Evolutionary conservation across 78 protist genomes (phyloP), one percentile per base, ranked within the genome.

Genomic region (Emiliania huxleyi): DNA sequence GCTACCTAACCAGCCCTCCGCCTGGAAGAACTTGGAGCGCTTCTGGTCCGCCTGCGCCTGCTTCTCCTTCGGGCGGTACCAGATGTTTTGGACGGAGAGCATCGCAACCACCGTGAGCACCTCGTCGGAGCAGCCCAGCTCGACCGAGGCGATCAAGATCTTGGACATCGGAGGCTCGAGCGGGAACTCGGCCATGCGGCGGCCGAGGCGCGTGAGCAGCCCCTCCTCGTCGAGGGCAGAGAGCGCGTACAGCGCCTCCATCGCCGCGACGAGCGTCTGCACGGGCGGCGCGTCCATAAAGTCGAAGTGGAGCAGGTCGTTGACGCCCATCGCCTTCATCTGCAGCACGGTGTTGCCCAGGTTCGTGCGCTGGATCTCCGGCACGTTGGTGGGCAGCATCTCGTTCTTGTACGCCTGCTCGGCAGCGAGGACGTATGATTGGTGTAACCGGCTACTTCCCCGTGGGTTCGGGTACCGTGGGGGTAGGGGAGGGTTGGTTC

Each of bases 361-460:
- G 95, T 99, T 99, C 40, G 99, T 97, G 43, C 99, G 96, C 94
- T 99, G 99, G 83, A 99, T 98, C 77, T 99, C 99, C 29, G 99
- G 99, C 35, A 98, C 97, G 2, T 93, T 93, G 56, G 96, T 91
- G 11, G 95, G 95, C 35, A 97, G 96, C 99, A 99, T 98, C 84
- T 99, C 99, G 55, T 96, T 95, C 44, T 97, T 92, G 97, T 85
- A 99, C 4, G 99, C 99, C 2, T 69, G 29, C 91, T 98, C 99
- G 3, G 99, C 99, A 98, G 98, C 99, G 56, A 99, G 94, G 5
- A 99, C 98, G 91, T 94, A 98, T n/a, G n/a, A n/a, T n/a, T n/a
- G n/a, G n/a, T n/a, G n/a, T n/a, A n/a, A n/a, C n/a, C n/a, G n/a
- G n/a, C n/a, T n/a, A n/a, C n/a, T n/a, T n/a, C n/a, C n/a, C n/a